A percentile compares a stretch with the other conserved stretches of the same genome.
These are phyloP conservation scores for Neurospora sp. DNA, from an alignment of 495 filamentous ascomycete species.

Conservation along the genomic window DNA sequence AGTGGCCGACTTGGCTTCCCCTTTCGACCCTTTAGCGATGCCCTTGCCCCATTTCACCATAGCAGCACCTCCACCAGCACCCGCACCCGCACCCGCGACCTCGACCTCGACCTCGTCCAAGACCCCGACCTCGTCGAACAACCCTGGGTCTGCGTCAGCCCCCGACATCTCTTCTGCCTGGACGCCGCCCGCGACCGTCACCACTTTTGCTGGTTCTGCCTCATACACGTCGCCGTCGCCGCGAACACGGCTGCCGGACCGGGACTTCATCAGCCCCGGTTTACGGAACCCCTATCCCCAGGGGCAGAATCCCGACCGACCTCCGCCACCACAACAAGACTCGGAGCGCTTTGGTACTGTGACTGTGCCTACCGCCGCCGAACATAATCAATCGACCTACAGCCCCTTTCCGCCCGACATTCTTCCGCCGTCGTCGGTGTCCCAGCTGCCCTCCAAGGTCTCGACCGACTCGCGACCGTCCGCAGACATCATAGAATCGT, in stretches of 20 bases:
- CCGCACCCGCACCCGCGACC: conserved; percentile 1
- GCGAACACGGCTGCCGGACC: conserved; percentile 5
- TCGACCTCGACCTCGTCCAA: conserved; percentile 7
- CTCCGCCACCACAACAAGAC: conserved; percentile 1
- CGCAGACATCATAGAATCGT: conserved; percentile 15
- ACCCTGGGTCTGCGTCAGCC: background rate
- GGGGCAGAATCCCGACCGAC: background rate
- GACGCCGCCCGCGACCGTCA: conserved; percentile 5
- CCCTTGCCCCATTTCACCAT: conserved; percentile 18
- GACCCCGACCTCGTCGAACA: background rate
- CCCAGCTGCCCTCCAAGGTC: conserved; percentile 23
- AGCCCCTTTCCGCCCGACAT: conserved; percentile 11
- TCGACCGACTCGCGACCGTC: conserved; percentile 10
- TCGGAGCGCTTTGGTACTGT: conserved; percentile 4
- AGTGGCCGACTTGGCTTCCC: background rate
- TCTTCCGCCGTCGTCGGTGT: conserved; percentile 26
- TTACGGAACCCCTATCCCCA: conserved; percentile 6
- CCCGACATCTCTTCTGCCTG: conserved; percentile 2
- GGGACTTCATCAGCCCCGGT: conserved; percentile 4
- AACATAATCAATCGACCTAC: background rate
- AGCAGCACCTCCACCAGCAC: background rate
- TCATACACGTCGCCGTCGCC: conserved; percentile 12
- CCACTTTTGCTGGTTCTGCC: conserved; percentile 1
- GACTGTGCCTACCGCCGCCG: background rate
- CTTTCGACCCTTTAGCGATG: conserved; percentile 10